Evolutionary conservation across 2,329 filamentous ascomycete species (phyloP), one percentile per base, ranked within the genome.

Genomic region (Fusarium staphyleae): DNA sequence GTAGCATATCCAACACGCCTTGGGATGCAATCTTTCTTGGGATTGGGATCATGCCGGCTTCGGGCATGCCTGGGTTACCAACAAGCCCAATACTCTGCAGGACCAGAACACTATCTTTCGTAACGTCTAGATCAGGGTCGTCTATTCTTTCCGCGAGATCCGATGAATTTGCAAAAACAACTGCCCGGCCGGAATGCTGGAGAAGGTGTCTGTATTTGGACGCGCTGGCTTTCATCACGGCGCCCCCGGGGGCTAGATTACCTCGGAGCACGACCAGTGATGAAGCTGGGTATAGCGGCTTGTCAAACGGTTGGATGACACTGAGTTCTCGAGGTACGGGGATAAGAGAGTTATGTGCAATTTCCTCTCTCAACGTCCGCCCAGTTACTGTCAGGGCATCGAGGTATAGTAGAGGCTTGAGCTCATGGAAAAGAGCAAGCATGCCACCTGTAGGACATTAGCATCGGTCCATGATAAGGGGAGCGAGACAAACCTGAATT

Each of bases 51-150:
- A 83, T 69, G 0, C 81, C 81, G 49, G 95, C 91, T 73, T 97
- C 93, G 1, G 92, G 93, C 93, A 97, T 97, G 11, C 93, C 93
- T 0, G 93, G 93, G 2, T 91, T 91, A 15, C 92, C 92, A 46
- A 95, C 90, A 0, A 92, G 93, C 0, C 93, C 93, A 67, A 97
- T 93, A 57, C 92, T 93, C 59, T 92, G 87, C 19, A 97, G 86
- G 4, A 97, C 86, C 1, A 96, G 79, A 8, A 96, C 91, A 36
- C 76, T 78, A 33, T 81, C 72, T 0, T 71, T 60, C 0, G 70
- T 69, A 1, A 96, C 85, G 24, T 90, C 87, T 50, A 96, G 84
- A 22, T 71, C 66, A 0, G 77, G 76, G 34, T 76, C 74, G 50
- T 84, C 81, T 22, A 84, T 75, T 7, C 91, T 88, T 15, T 78